Evolutionary conservation across 495 filamentous ascomycete genomes (phyloP).

Genomic region (Penicillium mononematosum): DNA sequence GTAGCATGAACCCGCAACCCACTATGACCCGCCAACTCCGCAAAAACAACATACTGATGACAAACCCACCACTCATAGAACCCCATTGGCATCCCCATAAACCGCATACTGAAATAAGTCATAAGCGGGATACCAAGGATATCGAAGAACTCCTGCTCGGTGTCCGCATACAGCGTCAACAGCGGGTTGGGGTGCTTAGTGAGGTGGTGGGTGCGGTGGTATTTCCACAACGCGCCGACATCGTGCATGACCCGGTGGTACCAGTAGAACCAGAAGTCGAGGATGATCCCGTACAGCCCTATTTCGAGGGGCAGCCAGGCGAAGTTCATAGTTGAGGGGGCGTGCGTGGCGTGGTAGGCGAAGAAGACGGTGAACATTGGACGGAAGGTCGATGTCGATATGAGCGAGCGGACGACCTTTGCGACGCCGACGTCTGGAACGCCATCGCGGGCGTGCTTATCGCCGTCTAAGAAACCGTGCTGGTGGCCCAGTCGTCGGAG

Average conservation of each 20-base stretch:
- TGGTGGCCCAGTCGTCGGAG: conserved; percentile 31
- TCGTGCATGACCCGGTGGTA: conserved; percentile 42
- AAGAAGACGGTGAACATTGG: conserved; percentile 37
- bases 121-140: conserved; percentile 37
- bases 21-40: conserved; percentile 38
- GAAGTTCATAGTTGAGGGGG: conserved; percentile 29
- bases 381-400: conserved; percentile 33
- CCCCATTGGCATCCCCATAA: conserved; percentile 38
- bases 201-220: conserved; percentile 43
- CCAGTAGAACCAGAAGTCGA: conserved; percentile 48
- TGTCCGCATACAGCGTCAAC: conserved; percentile 36
- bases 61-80: conserved; percentile 47
- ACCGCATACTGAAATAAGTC: conserved; percentile 34
- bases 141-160: conserved; percentile 42
- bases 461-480: conserved; percentile 39
- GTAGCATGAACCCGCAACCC: conserved; percentile 34
- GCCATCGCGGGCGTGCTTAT: conserved; percentile 39
- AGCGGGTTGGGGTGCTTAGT: conserved; percentile 43
- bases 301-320: conserved; percentile 32
- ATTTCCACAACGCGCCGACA: conserved; percentile 35
- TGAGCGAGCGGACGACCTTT: conserved; percentile 31
- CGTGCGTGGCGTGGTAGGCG: conserved; percentile 25
- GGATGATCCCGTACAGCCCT: conserved; percentile 37
- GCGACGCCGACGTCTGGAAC: conserved; percentile 36
- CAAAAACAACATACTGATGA: conserved; percentile 38